phyloP scores from a whole-genome alignment of 345 rosid genomes.

The Conringia planisiliqua region DNA sequence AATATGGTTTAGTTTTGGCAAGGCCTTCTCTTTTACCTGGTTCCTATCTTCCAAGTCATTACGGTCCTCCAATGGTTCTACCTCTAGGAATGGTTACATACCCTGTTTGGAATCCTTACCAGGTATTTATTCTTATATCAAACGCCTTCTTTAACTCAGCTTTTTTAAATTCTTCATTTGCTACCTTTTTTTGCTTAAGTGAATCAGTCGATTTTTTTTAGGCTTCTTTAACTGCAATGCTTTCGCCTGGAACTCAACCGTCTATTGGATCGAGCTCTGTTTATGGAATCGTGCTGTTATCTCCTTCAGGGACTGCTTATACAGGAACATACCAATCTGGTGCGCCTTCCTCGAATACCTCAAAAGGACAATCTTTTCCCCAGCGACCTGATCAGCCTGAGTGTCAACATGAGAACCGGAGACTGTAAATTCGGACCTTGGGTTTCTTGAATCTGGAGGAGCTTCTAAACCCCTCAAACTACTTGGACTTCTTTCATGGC shows the following conservation, averaged over 20 bases:
- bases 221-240: conserved; percentile 59
- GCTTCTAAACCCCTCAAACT: too few relatives aligned
- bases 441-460: too few relatives aligned
- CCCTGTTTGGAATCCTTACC: conserved; percentile 74
- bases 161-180: neutral
- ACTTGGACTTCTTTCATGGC: too few relatives aligned
- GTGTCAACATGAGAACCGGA: conserved; percentile 85
- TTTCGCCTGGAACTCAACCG: conserved; percentile 64
- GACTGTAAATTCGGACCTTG: conserved; percentile 90
- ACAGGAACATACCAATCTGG: conserved; percentile 53
- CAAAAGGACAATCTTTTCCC: conserved; percentile 67
- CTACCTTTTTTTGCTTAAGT: too few relatives aligned
- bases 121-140: conserved; percentile 37
- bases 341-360: conserved; percentile 45
- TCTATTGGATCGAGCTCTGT: conserved; percentile 56
- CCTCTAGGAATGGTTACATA: conserved; percentile 71
- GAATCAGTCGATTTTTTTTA: conserved; percentile 1
- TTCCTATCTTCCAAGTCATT: conserved; percentile 66
- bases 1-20: conserved; percentile 67
- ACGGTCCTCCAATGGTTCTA: conserved; percentile 60
- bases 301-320: conserved; percentile 66
- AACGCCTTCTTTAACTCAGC: neutral
- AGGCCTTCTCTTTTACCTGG: conserved; percentile 73
- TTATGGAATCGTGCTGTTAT: conserved; percentile 63
- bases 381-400: conserved; percentile 88